Conservation (phyloP, 2,329 filamentous ascomycete genomes). For the Talaromyces sp. region DNA sequence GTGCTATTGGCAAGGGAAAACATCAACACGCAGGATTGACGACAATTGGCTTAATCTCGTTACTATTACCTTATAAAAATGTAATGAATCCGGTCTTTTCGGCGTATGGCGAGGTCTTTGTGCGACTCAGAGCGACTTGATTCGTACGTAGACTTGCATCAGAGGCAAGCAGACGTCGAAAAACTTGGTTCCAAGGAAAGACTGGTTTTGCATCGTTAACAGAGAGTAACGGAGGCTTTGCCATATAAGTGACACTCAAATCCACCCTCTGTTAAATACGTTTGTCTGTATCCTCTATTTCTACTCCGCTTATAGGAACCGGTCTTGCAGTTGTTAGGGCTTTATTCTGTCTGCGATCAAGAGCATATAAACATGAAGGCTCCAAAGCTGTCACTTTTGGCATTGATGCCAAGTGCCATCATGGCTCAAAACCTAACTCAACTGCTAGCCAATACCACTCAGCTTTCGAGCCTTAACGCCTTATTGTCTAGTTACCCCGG, state of each 20-base stretch:
- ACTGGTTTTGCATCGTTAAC: background rate
- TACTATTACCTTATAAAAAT: conserved; percentile 1
- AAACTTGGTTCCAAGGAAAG: background rate
- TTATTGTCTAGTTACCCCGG: conserved; percentile 2
- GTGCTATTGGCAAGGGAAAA: background rate
- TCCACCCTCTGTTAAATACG: background rate
- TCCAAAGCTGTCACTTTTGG: background rate
- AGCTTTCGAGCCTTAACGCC: conserved; percentile 8
- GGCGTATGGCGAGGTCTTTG: background rate
- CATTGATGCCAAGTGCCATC: background rate
- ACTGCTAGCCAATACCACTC: conserved; percentile 3
- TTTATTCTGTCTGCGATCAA: background rate
- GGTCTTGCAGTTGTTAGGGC: background rate
- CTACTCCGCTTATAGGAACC: background rate
- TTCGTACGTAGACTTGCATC: conserved; percentile 4
- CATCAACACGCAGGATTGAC: background rate
- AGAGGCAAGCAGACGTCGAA: conserved; percentile 1
- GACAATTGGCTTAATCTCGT: background rate
- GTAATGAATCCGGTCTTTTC: background rate
- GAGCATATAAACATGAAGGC: background rate
- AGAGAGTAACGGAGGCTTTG: background rate
- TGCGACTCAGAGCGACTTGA: background rate
- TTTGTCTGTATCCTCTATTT: background rate
- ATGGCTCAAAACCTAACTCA: conserved; percentile 6
- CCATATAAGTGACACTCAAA: background rate